Percentiles rank a stretch among this genome's conserved stretches.
Evolutionary conservation across 2,329 filamentous ascomycete genomes (phyloP).

Genomic region (Parasarocladium wereldwijsianum): DNA sequence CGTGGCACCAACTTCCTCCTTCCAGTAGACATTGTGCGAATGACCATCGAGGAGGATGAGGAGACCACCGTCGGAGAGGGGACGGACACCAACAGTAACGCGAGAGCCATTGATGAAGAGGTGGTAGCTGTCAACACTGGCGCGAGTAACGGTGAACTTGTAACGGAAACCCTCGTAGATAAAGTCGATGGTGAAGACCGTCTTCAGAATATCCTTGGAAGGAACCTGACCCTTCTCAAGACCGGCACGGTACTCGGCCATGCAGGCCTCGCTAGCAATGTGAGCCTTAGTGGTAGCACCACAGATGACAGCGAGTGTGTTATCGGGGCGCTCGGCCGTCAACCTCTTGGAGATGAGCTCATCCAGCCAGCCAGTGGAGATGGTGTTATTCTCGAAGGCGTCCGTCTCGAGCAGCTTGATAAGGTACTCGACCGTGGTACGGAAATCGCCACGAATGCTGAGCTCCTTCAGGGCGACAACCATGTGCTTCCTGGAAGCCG

Average conservation of each 20-base stretch:
- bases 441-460: constrained; percentile 98
- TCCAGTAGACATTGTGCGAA: constrained; percentile 99
- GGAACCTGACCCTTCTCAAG: constrained; percentile 96
- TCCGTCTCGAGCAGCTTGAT: constrained; percentile 98
- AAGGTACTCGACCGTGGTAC: constrained; percentile 95
- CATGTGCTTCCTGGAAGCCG: constrained; percentile 97
- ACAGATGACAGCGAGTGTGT: constrained; percentile 85
- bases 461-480: constrained; percentile 95
- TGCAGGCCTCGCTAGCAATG: constrained; percentile 79
- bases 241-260: constrained; percentile 73
- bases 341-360: constrained; percentile 97
- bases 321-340: constrained; percentile 88
- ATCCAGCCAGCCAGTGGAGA: constrained; percentile 96
- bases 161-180: constrained; percentile 95
- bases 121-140: constrained; percentile 86
- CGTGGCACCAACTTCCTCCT: constrained; percentile 92
- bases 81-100: constrained; percentile 82
- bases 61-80: constrained; percentile 85
- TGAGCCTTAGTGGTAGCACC: constrained; percentile 93
- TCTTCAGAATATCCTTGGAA: constrained; percentile 92
- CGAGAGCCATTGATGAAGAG: constrained; percentile 98
- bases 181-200: constrained; percentile 94
- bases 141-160: constrained; percentile 94
- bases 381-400: constrained; percentile 97
- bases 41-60: constrained; percentile 81